Evolutionary conservation across 371 early-diverging fungal species (phyloP), one percentile per base, ranked within the genome.

Genomic region (Enteropsectra breve): DNA sequence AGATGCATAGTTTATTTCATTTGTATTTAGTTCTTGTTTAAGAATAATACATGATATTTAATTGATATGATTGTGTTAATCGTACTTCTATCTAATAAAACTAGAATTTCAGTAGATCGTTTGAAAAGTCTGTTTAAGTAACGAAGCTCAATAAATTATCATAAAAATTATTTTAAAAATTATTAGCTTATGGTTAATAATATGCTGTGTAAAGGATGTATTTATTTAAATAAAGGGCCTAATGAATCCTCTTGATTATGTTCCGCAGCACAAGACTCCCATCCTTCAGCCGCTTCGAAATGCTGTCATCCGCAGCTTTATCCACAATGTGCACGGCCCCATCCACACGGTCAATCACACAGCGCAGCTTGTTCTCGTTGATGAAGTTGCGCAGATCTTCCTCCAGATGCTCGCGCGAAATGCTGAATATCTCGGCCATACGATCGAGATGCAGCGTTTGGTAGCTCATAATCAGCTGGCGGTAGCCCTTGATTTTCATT

Each of bases 311-410:
- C 43, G 15, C 15, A 15, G 15, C 15, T 15, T 21, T 43, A 15
- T 43, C 43, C 15, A 21, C 43, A 21, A 43, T 21, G 43, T 43
- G 90, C 56, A 97, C 89, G 38, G 93, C 85, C 18, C 92, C 92
- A 63, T 86, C 87, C n/a, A 97, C 92, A 76, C 92, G 92, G 81
- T 97, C 97, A 76, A 97, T 94, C 24, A 91, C 92, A 74, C 94
- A 94, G 80, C 92, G 89, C 48, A 97, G 82, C 29, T 94, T 88
- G 23, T 91, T 92, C 4, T 90, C 88, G 13, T 93, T 88, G 75
- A 96, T 93, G 76, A 92, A 94, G 66, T 85, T 85, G 63, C 90
- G 87, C 46, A 98, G 80, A 73, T 98, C 96, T 68, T 88, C 86
- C 76, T 65, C 33, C 15, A 71, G 58, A 64, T 55, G 57, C 43